Percentiles rank a stretch among this genome's conserved stretches.
Conservation (phyloP, 129 eudicot genomes). For the Escallonia herrerae region DNA sequence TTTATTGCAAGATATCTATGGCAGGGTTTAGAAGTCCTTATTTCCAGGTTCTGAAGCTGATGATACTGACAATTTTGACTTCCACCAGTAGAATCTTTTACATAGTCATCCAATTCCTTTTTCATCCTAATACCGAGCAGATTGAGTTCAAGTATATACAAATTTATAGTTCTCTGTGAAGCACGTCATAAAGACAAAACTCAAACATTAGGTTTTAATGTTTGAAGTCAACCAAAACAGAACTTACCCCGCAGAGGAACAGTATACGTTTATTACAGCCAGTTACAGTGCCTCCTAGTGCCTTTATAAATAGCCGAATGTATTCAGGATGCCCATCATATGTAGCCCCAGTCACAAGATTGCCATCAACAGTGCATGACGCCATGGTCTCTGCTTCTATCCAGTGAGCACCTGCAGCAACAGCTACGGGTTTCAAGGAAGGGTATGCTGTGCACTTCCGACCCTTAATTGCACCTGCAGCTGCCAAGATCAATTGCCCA, state of each 20-base stretch:
- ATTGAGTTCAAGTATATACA: too few relatives aligned
- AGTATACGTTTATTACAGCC: constrained; percentile 62
- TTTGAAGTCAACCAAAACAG: not conserved
- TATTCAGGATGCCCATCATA: constrained; percentile 67
- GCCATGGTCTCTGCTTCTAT: constrained; percentile 62
- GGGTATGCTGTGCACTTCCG: constrained; percentile 73
- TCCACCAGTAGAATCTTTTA: too few relatives aligned
- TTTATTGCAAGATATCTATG: too few relatives aligned
- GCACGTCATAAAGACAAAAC: too few relatives aligned
- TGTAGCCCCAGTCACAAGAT: constrained; percentile 60
- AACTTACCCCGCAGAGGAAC: constrained; percentile 91
- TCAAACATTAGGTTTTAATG: not conserved
- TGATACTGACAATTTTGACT: too few relatives aligned
- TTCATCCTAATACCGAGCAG: too few relatives aligned
- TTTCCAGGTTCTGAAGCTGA: too few relatives aligned
- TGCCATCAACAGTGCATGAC: constrained; percentile 61
- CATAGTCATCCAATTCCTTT: too few relatives aligned
- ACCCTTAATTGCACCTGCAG: constrained; percentile 60
- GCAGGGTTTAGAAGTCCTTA: too few relatives aligned
- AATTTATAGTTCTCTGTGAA: too few relatives aligned
- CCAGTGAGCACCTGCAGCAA: constrained; percentile 95
- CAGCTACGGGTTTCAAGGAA: constrained; percentile 58
- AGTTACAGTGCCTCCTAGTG: constrained; percentile 63
- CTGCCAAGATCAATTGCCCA: constrained; percentile 84
- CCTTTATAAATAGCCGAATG: constrained; percentile 60